Percentiles rank a stretch among this genome's conserved stretches.
These are phyloP conservation scores for Penicillium simplicissimum DNA, from an alignment of 495 filamentous ascomycete genomes.

Conservation along the genomic window DNA sequence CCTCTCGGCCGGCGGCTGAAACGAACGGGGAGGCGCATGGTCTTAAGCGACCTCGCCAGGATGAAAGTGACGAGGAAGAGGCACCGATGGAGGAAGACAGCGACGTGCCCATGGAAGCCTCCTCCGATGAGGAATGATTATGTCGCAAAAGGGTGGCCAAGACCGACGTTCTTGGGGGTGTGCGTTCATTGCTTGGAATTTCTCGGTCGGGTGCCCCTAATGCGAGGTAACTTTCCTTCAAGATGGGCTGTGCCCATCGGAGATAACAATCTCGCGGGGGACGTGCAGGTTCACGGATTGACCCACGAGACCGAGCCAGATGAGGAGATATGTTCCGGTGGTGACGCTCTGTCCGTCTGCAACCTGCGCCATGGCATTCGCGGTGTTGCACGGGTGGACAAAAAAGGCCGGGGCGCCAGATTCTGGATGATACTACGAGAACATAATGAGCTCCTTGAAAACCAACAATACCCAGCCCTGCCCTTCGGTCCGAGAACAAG, in stretches of 20 bases:
- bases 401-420: constrained; percentile 74
- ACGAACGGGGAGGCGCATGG: constrained; percentile 45
- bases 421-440: constrained; percentile 72
- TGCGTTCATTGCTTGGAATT: constrained; percentile 1
- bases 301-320: constrained; percentile 80
- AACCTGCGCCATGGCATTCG: constrained; percentile 65
- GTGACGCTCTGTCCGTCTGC: constrained; percentile 50
- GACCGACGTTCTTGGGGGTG: constrained; percentile 6
- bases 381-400: constrained; percentile 84
- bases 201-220: not conserved
- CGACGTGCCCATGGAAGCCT: constrained; percentile 57
- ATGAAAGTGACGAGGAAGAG: constrained; percentile 67
- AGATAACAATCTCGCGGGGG: constrained; percentile 51
- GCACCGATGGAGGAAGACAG: constrained; percentile 74
- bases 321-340: constrained; percentile 68
- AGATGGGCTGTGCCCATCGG: constrained; percentile 26
- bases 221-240: constrained; percentile 12
- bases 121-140: constrained; percentile 52
- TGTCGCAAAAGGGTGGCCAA: not conserved
- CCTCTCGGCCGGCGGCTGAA: constrained; percentile 42
- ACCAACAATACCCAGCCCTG: constrained; percentile 2
- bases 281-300: constrained; percentile 70
- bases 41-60: constrained; percentile 69
- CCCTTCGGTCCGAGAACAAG: not conserved
- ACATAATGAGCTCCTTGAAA: constrained; percentile 46